phyloP scores from a whole-genome alignment of 75 land plant species.

The Pinus tabuliformis region DNA sequence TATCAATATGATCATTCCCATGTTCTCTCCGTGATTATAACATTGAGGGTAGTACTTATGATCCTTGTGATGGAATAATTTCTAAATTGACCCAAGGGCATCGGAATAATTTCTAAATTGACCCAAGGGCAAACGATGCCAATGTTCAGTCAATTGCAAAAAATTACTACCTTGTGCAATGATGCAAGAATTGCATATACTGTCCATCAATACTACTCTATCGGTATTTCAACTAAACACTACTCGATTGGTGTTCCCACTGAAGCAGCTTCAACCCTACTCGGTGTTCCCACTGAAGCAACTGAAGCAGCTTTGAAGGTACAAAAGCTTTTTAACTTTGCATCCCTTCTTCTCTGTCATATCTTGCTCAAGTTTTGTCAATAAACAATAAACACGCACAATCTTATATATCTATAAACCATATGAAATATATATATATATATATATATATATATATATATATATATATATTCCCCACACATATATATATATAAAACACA shows the following conservation, averaged over 20 bases:
- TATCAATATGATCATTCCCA: slow-evolving; percentile 37
- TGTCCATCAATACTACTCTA: slow-evolving; percentile 44
- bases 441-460: neutral
- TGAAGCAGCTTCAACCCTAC: no score
- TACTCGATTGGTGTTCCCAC: no score
- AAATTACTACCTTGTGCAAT: slow-evolving; percentile 79
- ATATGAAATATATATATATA: neutral
- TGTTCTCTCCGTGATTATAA: slow-evolving; percentile 26
- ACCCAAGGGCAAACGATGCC: slow-evolving; percentile 40
- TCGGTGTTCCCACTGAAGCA: slow-evolving; percentile 49
- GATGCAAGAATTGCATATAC: slow-evolving; percentile 64
- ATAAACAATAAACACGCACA: no score
- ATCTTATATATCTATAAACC: no score
- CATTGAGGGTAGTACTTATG: slow-evolving; percentile 73
- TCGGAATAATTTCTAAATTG: slow-evolving; percentile 67
- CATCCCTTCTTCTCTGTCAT: neutral
- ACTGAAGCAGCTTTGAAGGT: slow-evolving; percentile 96
- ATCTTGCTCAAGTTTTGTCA: no score
- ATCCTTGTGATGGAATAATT: slow-evolving; percentile 59
- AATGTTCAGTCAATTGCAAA: slow-evolving; percentile 56
- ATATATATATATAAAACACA: no score
- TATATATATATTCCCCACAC: neutral
- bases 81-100: no score
- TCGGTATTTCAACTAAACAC: neutral
- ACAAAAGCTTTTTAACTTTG: slow-evolving; percentile 1